phyloP scores from a whole-genome alignment of 805 yeast genomes.

The Saturnispora saitoi region DNA sequence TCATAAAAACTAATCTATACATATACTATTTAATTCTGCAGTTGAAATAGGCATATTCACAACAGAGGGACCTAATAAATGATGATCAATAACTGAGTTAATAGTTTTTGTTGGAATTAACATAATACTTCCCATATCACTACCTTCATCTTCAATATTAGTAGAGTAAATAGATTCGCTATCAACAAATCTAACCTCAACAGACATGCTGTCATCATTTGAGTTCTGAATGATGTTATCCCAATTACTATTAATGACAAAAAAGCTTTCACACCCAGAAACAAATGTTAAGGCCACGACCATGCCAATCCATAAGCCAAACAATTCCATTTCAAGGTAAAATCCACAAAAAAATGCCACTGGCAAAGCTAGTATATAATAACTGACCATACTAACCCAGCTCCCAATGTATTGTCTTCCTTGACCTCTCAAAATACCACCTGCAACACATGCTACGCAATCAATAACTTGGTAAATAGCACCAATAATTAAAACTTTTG shows the following conservation, averaged over 20 bases:
- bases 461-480: constrained; percentile 67
- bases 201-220: constrained; percentile 19
- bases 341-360: constrained; percentile 48
- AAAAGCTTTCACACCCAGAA: constrained; percentile 35
- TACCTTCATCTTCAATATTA: background rate
- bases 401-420: constrained; percentile 65
- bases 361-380: constrained; percentile 58
- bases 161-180: background rate
- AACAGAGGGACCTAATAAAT: constrained; percentile 21
- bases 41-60: background rate
- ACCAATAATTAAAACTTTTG: constrained; percentile 48
- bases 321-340: constrained; percentile 38
- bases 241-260: constrained; percentile 26
- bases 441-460: constrained; percentile 60
- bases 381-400: constrained; percentile 45
- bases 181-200: constrained; percentile 11
- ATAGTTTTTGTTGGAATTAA: constrained; percentile 14
- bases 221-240: constrained; percentile 24
- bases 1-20: background rate
- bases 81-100: constrained; percentile 22
- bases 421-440: constrained; percentile 72
- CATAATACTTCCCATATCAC: constrained; percentile 4
- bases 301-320: constrained; percentile 61
- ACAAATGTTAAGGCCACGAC: constrained; percentile 44
- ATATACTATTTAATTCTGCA: background rate